Base-by-base conservation (phyloP, 805 yeast genomes). In the Clavispora carvajalis region DNA sequence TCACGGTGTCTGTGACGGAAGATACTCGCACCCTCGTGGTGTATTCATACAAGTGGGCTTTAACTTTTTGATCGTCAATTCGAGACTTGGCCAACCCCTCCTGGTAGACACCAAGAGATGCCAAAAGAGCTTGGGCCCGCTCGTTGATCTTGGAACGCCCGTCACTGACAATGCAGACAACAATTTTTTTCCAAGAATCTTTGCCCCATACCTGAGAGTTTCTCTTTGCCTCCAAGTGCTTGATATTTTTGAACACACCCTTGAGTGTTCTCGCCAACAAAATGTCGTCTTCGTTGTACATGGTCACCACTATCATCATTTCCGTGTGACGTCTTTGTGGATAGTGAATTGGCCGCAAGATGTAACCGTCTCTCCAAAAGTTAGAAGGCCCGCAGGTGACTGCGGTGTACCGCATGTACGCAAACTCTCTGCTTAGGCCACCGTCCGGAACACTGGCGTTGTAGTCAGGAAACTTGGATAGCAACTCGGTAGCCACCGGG, bases 401-500 rank as follows among this genome's bases (percentile, higher is more conserved):
- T 3, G 85, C 85, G 1, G 73, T 66, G 55, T 79, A 79, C 48
- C 82, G 60, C 78, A 79, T 68, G 51, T 76, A 80, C 12, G 79
- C 68, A 57, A 79, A 79, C 55, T 79, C 84, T 53, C 74, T 54
- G n/a, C 67, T 58, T 41, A 68, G 58, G 1, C 72, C 73, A 4
- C 70, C 71, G 43, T 65, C 71, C 33, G 59, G 60, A 13, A 49
- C 53, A 7, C 43, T 55, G 3, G 60, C 49, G 18, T 55, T 51
- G 42, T 65, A 68, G 45, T 67, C 72, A 10, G 69, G 71, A 43
- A 66, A 68, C 43, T 67, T 69, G 13, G 65, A 35, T 33, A 84
- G 63, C 37, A 88, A 69, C 36, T 77, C 73, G 22, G 77, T 75
- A n/a, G 95, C 80, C 1, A 88, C 90, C 9, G 95, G 95, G 56